phyloP scores from a whole-genome alignment of 139 green algal species.

The Trebouxia sp. region DNA sequence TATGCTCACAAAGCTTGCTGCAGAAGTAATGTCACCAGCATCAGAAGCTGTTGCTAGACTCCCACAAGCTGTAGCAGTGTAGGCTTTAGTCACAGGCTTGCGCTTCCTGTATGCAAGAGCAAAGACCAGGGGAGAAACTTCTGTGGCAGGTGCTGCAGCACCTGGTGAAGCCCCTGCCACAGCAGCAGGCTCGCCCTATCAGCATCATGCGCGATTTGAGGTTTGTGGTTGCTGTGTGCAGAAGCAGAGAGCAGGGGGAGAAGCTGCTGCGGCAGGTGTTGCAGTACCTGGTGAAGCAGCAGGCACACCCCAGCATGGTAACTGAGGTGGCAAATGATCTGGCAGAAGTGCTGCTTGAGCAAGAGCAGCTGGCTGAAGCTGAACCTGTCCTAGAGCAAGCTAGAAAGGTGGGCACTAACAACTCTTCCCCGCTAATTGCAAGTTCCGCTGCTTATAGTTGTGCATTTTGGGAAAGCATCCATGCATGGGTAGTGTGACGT shows the following conservation, averaged over 20 bases:
- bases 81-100: too few relatives aligned
- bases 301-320: neutral
- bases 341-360: neutral
- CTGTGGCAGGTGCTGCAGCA: neutral
- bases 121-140: too few relatives aligned
- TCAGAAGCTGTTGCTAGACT: too few relatives aligned
- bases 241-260: constrained; percentile 8
- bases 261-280: constrained; percentile 3
- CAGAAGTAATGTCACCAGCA: too few relatives aligned
- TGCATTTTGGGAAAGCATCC: too few relatives aligned
- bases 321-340: neutral
- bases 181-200: neutral
- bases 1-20: too few relatives aligned
- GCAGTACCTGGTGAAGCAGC: constrained; percentile 16
- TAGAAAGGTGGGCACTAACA: neutral
- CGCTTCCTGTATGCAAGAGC: too few relatives aligned
- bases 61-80: too few relatives aligned
- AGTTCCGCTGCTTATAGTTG: too few relatives aligned
- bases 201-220: neutral
- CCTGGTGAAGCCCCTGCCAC: neutral
- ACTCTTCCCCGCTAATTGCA: too few relatives aligned
- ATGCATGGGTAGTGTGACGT: too few relatives aligned
- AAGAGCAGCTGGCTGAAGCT: neutral
- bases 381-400: neutral
- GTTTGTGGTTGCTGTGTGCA: too few relatives aligned